Evolutionary conservation across 768 basidiomycete genomes (phyloP).

Genomic region (Russula sp.): DNA sequence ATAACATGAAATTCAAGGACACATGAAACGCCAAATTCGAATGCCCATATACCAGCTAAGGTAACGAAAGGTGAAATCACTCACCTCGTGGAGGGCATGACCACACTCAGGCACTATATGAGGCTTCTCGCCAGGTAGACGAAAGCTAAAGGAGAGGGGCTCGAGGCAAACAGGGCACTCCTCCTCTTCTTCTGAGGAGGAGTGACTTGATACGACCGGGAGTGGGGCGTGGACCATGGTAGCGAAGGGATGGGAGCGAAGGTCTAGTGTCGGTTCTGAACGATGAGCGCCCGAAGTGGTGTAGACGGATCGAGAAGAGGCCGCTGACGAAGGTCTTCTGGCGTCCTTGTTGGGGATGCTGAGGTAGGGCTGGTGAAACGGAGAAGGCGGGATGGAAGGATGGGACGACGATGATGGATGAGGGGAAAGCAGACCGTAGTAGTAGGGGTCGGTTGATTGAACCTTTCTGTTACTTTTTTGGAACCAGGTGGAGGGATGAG

Average conservation of each 20-base stretch:
- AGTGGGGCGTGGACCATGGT: conserved; percentile 56
- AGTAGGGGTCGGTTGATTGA: neutral
- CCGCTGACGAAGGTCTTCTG: conserved; percentile 1
- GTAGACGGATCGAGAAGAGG: conserved; percentile 1
- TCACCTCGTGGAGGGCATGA: conserved; percentile 91
- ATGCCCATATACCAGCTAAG: neutral
- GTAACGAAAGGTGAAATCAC: conserved; percentile 17
- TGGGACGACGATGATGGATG: neutral
- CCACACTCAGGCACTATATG: conserved; percentile 97
- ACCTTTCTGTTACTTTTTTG: conserved; percentile 16
- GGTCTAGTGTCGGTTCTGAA: conserved; percentile 28
- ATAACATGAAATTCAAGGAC: neutral
- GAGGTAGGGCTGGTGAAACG: neutral
- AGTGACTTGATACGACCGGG: conserved; percentile 64
- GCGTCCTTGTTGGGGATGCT: neutral
- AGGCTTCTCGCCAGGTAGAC: conserved; percentile 92
- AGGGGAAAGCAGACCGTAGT: neutral
- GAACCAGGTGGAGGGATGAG: conserved; percentile 21
- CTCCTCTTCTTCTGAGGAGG: conserved; percentile 65
- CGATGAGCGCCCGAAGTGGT: conserved; percentile 30
- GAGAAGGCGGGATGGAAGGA: neutral
- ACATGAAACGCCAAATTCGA: conserved; percentile 9
- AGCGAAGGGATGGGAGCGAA: conserved; percentile 44
- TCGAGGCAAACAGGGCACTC: conserved; percentile 97
- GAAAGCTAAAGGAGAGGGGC: conserved; percentile 85